Base-by-base conservation (phyloP, 1,139 yeast genomes). In the Yamadazyma kanchanaburiensis region DNA sequence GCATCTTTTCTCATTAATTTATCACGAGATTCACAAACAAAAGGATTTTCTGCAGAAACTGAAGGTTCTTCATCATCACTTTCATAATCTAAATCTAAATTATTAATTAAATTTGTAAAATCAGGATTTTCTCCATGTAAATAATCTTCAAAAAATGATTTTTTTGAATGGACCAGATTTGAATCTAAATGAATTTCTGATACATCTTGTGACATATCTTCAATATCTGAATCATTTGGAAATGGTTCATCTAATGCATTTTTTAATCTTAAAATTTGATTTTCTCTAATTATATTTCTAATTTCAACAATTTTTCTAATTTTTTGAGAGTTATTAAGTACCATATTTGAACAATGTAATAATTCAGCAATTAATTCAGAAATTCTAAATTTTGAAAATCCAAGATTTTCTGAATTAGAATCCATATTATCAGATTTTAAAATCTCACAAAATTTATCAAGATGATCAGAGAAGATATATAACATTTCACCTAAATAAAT, bases 321-420 rank as follows among this genome's bases (percentile, higher is more conserved):
- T 37, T 60, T 63, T 32, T 52, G 56, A 2, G 71, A 63, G 39
- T 68, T 69, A 30, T 68, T 58, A 15, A 69, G 48, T 16, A 67
- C 64, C 75, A 69, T 69, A 45, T 69, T 69, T 12, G 73, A 66
- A 36, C 75, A 69, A 47, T 68, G 74, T 22, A 68, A 53, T 17
- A 68, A 46, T 35, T 68, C 74, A 3, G 74, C 74, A 17, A 69
- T 58, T 26, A 69, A 48, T 42, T 69, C 75, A 2, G 70, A 52
- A 6, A 68, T 45, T 34, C 67, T 64, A 43, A 68, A 67, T 31
- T 58, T 60, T 4, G 73, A 60, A 35, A 66, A 60, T 1, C 75
- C 75, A 21, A 69, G 46, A 3, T 53, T 46, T n/a, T 49, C 50
- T 15, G 60, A 55, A 12, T 53, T 54, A 27, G 48, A 32, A 8